A percentile compares a stretch with the other conserved stretches of the same genome.
These are phyloP conservation scores for Zymoseptoria pseudotritici DNA, from an alignment of 2,329 filamentous ascomycete species.

Conservation along the genomic window DNA sequence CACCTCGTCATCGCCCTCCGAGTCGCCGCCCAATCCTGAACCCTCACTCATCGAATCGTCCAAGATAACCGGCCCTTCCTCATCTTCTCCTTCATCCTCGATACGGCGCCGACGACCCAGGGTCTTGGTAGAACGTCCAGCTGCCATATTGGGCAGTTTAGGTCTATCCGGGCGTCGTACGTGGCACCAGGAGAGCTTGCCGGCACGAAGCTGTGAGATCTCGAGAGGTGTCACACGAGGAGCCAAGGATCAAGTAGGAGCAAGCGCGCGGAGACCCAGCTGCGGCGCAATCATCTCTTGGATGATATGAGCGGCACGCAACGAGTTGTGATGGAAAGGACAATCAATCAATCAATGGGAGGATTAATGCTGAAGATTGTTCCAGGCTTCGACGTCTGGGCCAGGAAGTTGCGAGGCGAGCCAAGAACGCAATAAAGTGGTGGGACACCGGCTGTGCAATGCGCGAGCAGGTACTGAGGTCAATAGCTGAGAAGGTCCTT, in stretches of 20 bases:
- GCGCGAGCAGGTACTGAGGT: too few relatives aligned
- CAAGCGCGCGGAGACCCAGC: background rate
- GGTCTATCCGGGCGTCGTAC: background rate
- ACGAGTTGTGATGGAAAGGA: background rate
- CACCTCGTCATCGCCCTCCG: constrained; percentile 49
- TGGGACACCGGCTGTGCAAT: background rate
- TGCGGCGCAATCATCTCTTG: background rate
- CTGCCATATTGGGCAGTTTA: constrained; percentile 37
- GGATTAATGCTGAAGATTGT: background rate
- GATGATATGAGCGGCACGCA: background rate
- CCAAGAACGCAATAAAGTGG: background rate
- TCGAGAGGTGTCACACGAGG: background rate
- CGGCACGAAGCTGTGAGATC: background rate
- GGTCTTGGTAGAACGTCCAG: constrained; percentile 53
- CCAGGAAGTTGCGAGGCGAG: background rate
- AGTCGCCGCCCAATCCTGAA: constrained; percentile 47
- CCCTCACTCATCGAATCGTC: constrained; percentile 59
- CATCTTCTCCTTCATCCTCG: constrained; percentile 65
- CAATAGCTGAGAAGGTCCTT: background rate
- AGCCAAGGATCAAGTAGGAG: background rate
- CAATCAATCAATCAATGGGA: background rate
- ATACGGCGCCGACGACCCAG: constrained; percentile 59
- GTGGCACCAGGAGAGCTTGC: background rate
- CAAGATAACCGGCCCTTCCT: constrained; percentile 46
- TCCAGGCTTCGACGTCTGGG: background rate